Evolutionary conservation across 2,329 filamentous ascomycete species (phyloP).

Genomic region (Fusarium mangiferae): DNA sequence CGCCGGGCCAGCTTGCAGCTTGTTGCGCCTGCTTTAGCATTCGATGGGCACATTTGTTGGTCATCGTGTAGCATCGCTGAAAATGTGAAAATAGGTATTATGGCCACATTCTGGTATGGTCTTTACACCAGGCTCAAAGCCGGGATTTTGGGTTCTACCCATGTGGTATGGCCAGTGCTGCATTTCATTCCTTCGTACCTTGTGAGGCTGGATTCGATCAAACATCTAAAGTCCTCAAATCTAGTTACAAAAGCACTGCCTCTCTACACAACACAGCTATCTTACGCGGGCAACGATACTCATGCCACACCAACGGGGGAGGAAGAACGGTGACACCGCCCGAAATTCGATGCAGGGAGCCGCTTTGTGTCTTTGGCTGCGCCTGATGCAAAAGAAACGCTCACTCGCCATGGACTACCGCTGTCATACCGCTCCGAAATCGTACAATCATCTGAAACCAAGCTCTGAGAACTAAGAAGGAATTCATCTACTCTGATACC

Average conservation of each 20-base stretch:
- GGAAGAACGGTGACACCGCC: slow-evolving; percentile 38
- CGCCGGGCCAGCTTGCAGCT: slow-evolving; percentile 8
- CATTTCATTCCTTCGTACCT: background rate
- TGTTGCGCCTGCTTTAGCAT: background rate
- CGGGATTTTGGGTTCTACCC: background rate
- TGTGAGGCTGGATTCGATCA: background rate
- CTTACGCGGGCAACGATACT: slow-evolving; percentile 25
- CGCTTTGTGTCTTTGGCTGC: slow-evolving; percentile 34
- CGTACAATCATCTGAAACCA: slow-evolving; percentile 48
- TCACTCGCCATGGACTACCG: slow-evolving; percentile 43
- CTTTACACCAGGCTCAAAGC: background rate
- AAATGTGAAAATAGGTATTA: background rate
- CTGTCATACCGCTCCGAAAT: slow-evolving; percentile 39
- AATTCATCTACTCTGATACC: slow-evolving; percentile 4
- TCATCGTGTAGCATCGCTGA: background rate
- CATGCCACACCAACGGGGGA: slow-evolving; percentile 32
- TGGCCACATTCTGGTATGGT: background rate
- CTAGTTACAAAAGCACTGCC: background rate
- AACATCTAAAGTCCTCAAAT: background rate
- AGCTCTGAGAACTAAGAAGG: slow-evolving; percentile 24
- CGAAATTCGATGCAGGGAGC: slow-evolving; percentile 45
- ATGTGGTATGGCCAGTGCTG: background rate
- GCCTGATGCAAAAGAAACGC: slow-evolving; percentile 39
- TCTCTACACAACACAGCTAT: slow-evolving; percentile 6
- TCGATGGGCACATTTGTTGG: background rate